phyloP scores from a whole-genome alignment of 73 alveolate genomes.

The Halteria grandinella region DNA sequence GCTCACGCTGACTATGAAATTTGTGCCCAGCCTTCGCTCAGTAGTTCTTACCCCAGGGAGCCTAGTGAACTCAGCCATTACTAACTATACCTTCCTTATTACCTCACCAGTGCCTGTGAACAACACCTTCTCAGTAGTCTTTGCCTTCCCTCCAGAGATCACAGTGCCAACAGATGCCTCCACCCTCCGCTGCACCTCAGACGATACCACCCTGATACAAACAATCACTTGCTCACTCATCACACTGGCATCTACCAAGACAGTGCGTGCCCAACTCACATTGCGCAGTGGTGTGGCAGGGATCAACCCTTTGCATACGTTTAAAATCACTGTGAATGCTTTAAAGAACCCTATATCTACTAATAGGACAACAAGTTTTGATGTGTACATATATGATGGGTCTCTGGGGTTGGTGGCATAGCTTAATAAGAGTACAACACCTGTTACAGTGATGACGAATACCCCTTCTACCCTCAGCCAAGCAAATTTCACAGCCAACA shows the following conservation, averaged over 20 bases:
- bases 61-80: conserved; percentile 31
- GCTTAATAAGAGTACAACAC: conserved; percentile 1
- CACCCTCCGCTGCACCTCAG: conserved; percentile 21
- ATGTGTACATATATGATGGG: too few species aligned
- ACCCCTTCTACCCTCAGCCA: conserved; percentile 8
- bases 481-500: neutral
- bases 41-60: conserved; percentile 25
- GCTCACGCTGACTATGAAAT: conserved; percentile 40
- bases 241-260: conserved; percentile 14
- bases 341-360: conserved; percentile 34
- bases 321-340: conserved; percentile 26
- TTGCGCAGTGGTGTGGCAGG: neutral
- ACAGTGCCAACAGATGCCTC: conserved; percentile 29
- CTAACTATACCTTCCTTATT: conserved; percentile 41
- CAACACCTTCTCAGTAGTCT: neutral
- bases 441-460: conserved; percentile 1
- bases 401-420: too few species aligned
- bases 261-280: conserved; percentile 10
- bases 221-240: conserved; percentile 18
- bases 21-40: neutral
- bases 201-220: neutral
- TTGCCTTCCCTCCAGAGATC: conserved; percentile 39
- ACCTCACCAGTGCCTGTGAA: conserved; percentile 46
- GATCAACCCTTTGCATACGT: conserved; percentile 19
- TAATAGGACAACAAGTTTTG: neutral